Conservation (phyloP, 2,329 filamentous ascomycete genomes). For the Fonsecaea pugnacius region DNA sequence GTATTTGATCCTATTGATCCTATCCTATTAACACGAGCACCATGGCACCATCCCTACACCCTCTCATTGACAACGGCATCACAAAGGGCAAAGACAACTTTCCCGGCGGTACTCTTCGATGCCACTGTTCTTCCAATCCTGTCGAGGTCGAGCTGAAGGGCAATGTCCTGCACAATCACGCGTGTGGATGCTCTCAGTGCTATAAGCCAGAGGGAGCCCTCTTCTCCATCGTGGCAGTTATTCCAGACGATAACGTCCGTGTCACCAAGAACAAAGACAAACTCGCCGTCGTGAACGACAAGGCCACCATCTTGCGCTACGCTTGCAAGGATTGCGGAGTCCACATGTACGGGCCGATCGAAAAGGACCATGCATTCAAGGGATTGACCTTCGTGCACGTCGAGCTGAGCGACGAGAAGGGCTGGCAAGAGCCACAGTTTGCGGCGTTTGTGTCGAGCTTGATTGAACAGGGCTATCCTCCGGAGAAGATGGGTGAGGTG, state of each 20-base stretch:
- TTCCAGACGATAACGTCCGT: conserved; percentile 59
- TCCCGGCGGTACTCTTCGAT: conserved; percentile 64
- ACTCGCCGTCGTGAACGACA: conserved; percentile 59
- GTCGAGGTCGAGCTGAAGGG: conserved; percentile 63
- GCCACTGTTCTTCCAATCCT: conserved; percentile 61
- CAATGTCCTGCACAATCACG: conserved; percentile 71
- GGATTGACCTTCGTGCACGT: conserved; percentile 71
- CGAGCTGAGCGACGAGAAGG: conserved; percentile 63
- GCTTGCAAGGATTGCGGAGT: conserved; percentile 66
- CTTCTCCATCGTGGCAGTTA: conserved; percentile 67
- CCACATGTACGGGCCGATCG: conserved; percentile 68
- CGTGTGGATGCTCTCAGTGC: conserved; percentile 73
- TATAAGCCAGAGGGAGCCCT: conserved; percentile 69
- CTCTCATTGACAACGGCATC: conserved; percentile 66
- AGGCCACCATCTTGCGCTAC: conserved; percentile 64
- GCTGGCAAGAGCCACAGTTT: conserved; percentile 75
- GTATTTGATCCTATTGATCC: background rate
- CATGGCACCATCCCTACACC: conserved; percentile 59
- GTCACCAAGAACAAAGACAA: conserved; percentile 65
- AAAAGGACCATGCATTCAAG: conserved; percentile 67
- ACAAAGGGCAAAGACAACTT: conserved; percentile 60
- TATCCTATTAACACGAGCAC: conserved; percentile 3
- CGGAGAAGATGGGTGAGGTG: conserved; percentile 60
- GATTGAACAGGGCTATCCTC: conserved; percentile 69
- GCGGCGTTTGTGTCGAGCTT: conserved; percentile 70